Evolutionary conservation across 768 basidiomycete species (phyloP), one percentile per base, ranked within the genome.

Genomic region (Xanthoconium purpureum): DNA sequence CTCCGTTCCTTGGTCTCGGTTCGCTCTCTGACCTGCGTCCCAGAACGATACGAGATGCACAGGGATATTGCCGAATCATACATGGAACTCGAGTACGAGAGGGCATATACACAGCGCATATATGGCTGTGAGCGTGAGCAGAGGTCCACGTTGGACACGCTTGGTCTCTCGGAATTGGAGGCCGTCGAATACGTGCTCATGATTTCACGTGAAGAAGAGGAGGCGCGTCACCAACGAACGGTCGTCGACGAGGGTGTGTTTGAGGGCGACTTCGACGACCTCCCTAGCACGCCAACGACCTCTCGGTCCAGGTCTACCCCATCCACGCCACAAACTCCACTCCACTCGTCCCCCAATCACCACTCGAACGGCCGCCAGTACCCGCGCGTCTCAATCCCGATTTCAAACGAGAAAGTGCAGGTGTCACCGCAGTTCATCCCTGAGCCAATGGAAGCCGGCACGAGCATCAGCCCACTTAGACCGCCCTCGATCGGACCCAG

Each of bases 111-210:
- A 1, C 73, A 74, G 43, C 73, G 70, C 15, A 68, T 66, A 3
- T 74, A 79, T 59, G 77, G 78, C 0, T 77, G 81, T 35, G 81
- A 82, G 57, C 74, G 75, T 28, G 87, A 84, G 60, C 88, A 93
- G 58, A 72, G 73, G 13, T 75, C 75, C 3, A 77, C 79, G 12
- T 68, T 92, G 24, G 75, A 82, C 35, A 70, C 72, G n/a, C 78
- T 94, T 5, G 91, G 91, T 3, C 71, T 93, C 39, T 84, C 78
- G 54, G 91, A 94, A 63, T 70, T 71, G 2, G 91, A 91, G 63
- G 89, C 87, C 1, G 73, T 93, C 29, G 87, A 91, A 63, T 94
- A 94, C 61, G 78, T 85, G 0, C 68, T 94, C 45, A 93, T 93
- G 89, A 78, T 93, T 60, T 92, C 89, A 59, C 83, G 88, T 10